A percentile compares a stretch with the other conserved stretches of the same genome.
These are phyloP conservation scores for Rhodamnia argentea DNA, from an alignment of 345 rosid species.

Conservation along the genomic window DNA sequence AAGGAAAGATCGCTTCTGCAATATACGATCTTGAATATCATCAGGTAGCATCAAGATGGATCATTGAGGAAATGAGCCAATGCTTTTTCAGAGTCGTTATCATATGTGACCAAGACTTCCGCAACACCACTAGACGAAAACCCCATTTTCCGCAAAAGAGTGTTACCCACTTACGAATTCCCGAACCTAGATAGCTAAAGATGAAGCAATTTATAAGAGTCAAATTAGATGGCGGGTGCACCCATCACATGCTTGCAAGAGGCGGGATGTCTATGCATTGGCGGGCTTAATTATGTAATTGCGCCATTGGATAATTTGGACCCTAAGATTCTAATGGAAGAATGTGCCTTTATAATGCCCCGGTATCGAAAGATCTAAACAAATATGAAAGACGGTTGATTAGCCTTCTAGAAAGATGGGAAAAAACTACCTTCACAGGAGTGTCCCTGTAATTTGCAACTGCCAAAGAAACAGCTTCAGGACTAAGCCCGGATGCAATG, in stretches of 20 bases:
- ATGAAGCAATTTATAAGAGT: neutral
- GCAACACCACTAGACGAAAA: conserved; percentile 58
- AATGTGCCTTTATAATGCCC: neutral
- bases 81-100: conserved; percentile 74
- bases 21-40: no score
- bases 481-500: conserved; percentile 49
- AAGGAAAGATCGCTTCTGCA: no score
- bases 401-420: neutral
- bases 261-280: neutral
- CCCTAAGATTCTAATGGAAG: neutral
- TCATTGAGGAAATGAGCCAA: conserved; percentile 52
- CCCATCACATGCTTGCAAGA: neutral
- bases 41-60: conserved; percentile 15
- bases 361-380: neutral
- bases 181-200: conserved; percentile 34
- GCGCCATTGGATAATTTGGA: neutral
- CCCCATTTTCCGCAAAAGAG: conserved; percentile 64
- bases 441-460: conserved; percentile 83
- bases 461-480: conserved; percentile 64
- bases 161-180: conserved; percentile 57
- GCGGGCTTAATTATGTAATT: no score
- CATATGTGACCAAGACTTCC: conserved; percentile 55
- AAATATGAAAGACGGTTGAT: neutral
- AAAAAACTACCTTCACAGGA: conserved; percentile 57
- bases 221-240: neutral